Evolutionary conservation across 139 green algal genomes (phyloP).

Genomic region (Deuterostichococcus epilithicus): DNA sequence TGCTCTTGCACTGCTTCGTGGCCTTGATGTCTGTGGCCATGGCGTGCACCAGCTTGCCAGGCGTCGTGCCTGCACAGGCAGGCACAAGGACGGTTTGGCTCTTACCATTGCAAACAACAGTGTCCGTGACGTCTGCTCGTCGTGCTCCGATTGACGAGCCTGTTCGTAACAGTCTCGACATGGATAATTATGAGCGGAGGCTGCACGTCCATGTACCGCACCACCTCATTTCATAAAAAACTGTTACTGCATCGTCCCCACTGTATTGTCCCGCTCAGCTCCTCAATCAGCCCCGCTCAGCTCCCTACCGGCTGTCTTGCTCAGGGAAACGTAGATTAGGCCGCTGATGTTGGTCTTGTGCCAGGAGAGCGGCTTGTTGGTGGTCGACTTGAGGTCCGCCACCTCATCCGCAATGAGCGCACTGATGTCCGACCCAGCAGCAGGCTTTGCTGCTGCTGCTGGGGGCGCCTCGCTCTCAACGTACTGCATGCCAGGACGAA

Average conservation of each 20-base stretch:
- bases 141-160: too few species aligned
- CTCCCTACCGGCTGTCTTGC: not conserved
- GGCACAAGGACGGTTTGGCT: too few species aligned
- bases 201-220: too few species aligned
- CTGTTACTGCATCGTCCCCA: too few species aligned
- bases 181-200: too few species aligned
- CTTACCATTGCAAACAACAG: too few species aligned
- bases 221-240: too few species aligned
- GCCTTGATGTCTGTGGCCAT: slow-evolving; percentile 10
- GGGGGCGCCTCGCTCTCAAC: slow-evolving; percentile 24
- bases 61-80: slow-evolving; percentile 14
- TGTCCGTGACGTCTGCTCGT: too few species aligned
- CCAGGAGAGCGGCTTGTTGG: slow-evolving; percentile 19
- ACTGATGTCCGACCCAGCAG: slow-evolving; percentile 24
- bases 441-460: not conserved
- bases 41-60: slow-evolving; percentile 20
- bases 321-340: slow-evolving; percentile 2
- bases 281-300: too few species aligned
- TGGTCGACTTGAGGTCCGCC: slow-evolving; percentile 28
- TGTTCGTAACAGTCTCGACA: too few species aligned
- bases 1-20: slow-evolving; percentile 21
- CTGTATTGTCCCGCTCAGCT: too few species aligned
- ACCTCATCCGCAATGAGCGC: slow-evolving; percentile 38
- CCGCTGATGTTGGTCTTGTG: slow-evolving; percentile 24
- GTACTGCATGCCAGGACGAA: slow-evolving; percentile 13